Evolutionary conservation across 768 basidiomycete species (phyloP).

Genomic region (Mycena leptocephala): DNA sequence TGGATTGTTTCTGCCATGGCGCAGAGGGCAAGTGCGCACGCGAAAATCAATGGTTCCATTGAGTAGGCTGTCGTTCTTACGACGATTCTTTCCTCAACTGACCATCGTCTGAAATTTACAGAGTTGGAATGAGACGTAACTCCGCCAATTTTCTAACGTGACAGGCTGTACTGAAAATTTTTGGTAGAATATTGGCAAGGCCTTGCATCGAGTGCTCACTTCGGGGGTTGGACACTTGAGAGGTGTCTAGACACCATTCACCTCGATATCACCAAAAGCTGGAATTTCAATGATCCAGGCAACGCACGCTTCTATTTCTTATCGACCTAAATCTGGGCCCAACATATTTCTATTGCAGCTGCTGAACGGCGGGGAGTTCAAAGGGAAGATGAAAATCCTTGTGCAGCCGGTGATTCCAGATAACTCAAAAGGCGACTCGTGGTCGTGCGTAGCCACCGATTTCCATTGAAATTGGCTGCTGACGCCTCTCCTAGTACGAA

Average conservation of each 20-base stretch:
- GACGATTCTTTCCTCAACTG: too few species aligned
- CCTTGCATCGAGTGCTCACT: background rate
- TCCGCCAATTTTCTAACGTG: background rate
- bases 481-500: background rate
- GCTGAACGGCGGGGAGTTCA: background rate
- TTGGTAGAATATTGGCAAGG: background rate
- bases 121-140: slow-evolving; percentile 1
- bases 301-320: background rate
- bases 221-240: background rate
- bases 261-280: background rate
- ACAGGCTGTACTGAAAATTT: background rate
- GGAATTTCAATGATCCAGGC: background rate
- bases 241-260: background rate
- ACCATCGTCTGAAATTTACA: background rate
- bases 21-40: background rate
- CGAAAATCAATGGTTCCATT: background rate
- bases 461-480: background rate
- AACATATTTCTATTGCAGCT: background rate
- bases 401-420: background rate
- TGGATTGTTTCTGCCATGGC: background rate
- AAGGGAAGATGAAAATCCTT: background rate
- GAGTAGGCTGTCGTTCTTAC: background rate
- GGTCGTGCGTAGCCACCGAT: background rate
- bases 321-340: too few species aligned
- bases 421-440: background rate